Conservation (phyloP, 73 alveolate species). For the Paramecium sexaurelia region DNA sequence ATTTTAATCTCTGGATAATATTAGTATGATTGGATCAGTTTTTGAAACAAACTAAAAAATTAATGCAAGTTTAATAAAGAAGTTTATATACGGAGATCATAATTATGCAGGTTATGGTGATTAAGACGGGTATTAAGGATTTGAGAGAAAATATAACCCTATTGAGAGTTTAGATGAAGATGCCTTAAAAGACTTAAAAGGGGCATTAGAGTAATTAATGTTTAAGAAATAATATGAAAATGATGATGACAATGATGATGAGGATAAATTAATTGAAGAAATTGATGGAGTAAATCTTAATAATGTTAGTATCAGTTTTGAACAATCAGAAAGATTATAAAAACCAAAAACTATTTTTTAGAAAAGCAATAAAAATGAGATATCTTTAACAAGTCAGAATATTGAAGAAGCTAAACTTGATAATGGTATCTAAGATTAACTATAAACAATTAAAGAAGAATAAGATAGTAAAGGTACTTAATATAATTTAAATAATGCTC, state of each 20-base stretch:
- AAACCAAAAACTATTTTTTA: neutral
- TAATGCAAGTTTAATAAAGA: neutral
- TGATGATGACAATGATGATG: neutral
- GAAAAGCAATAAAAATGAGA: neutral
- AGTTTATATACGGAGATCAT: neutral
- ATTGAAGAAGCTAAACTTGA: neutral
- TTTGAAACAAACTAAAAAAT: neutral
- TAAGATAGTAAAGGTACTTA: conserved; percentile 5
- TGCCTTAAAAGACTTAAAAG: neutral
- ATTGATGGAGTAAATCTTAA: neutral
- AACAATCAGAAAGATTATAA: neutral
- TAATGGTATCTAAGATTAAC: neutral
- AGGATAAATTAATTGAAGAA: conserved; percentile 15
- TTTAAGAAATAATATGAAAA: neutral
- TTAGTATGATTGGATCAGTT: neutral
- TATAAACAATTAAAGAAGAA: conserved; percentile 17
- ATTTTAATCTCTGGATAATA: neutral
- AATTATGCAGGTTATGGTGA: conserved; percentile 24
- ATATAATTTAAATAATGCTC: neutral
- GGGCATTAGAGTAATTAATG: conserved; percentile 23
- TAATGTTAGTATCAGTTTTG: neutral
- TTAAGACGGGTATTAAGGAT: neutral
- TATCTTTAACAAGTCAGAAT: neutral
- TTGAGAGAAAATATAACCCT: neutral
- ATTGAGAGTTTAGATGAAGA: conserved; percentile 25